These are phyloP conservation scores for Magnusiomyces magnusii DNA, from an alignment of 1,139 yeast genomes.

Conservation along the genomic window DNA sequence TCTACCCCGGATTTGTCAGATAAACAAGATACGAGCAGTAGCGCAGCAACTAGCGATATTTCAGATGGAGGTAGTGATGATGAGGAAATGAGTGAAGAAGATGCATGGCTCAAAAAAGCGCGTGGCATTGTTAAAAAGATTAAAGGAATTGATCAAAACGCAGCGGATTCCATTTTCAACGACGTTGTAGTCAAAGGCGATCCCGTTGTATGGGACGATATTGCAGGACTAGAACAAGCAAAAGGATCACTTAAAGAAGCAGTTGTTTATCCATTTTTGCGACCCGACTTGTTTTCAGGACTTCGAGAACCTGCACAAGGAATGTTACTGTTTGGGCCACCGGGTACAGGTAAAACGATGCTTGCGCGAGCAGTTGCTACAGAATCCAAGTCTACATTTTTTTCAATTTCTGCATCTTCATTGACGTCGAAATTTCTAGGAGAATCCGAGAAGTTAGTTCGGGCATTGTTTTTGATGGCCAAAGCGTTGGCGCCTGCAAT, in stretches of 20 bases:
- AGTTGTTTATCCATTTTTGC: conserved; percentile 88
- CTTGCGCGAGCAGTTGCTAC: conserved; percentile 97
- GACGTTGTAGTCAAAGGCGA: conserved; percentile 94
- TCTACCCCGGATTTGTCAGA: background rate
- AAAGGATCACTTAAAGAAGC: conserved; percentile 89
- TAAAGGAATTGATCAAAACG: conserved; percentile 31
- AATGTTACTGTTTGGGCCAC: conserved; percentile 94
- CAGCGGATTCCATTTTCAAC: conserved; percentile 79
- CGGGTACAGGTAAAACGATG: conserved; percentile 99
- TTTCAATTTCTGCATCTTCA: conserved; percentile 86
- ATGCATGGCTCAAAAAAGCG: conserved; percentile 24
- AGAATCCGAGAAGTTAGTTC: conserved; percentile 87
- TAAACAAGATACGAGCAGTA: background rate
- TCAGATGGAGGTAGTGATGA: conserved; percentile 4
- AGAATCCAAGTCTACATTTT: conserved; percentile 89
- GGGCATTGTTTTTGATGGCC: conserved; percentile 82
- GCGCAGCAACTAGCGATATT: background rate
- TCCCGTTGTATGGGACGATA: conserved; percentile 95
- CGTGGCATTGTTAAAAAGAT: conserved; percentile 11
- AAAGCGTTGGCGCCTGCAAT: conserved; percentile 85
- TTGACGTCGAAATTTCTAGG: conserved; percentile 83
- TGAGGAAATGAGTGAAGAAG: conserved; percentile 19
- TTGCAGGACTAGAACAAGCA: conserved; percentile 89
- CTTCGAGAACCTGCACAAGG: conserved; percentile 95
- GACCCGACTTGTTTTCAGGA: conserved; percentile 91